phyloP scores from a whole-genome alignment of 768 basidiomycete genomes.

The Hericium rajendrae region DNA sequence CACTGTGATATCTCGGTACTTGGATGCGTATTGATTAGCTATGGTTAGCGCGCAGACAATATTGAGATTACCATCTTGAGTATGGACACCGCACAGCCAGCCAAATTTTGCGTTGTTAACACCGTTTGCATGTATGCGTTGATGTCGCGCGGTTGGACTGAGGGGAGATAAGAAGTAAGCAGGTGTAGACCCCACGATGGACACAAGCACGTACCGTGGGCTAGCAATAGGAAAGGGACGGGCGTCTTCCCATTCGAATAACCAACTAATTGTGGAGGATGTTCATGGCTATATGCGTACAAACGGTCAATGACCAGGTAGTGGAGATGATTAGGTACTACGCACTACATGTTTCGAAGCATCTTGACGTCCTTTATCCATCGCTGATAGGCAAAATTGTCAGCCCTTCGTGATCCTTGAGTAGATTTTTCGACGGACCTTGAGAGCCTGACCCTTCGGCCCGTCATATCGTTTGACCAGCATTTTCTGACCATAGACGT shows the following conservation, averaged over 20 bases:
- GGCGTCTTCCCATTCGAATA: conserved; percentile 35
- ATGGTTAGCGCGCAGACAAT: neutral
- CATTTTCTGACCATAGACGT: conserved; percentile 29
- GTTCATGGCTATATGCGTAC: conserved; percentile 32
- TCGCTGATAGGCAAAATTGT: conserved; percentile 21
- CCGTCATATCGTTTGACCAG: conserved; percentile 39
- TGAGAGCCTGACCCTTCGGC: conserved; percentile 18
- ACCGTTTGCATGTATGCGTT: conserved; percentile 6
- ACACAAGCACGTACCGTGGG: conserved; percentile 27
- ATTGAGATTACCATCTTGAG: conserved; percentile 8
- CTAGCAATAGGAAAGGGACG: conserved; percentile 43
- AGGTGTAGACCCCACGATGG: neutral
- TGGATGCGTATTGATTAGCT: neutral
- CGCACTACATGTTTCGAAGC: conserved; percentile 41
- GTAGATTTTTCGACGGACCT: too few species aligned
- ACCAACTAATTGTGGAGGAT: conserved; percentile 43
- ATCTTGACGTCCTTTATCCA: conserved; percentile 43
- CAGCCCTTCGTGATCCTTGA: neutral
- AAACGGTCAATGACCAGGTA: too few species aligned
- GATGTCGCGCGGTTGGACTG: conserved; percentile 12
- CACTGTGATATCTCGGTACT: neutral
- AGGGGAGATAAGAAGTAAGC: neutral
- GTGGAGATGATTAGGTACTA: neutral
- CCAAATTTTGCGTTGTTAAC: conserved; percentile 6
- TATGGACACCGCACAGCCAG: conserved; percentile 6